Base-by-base conservation (phyloP, 2,329 filamentous ascomycete genomes). In the Diaporthe vaccinii region DNA sequence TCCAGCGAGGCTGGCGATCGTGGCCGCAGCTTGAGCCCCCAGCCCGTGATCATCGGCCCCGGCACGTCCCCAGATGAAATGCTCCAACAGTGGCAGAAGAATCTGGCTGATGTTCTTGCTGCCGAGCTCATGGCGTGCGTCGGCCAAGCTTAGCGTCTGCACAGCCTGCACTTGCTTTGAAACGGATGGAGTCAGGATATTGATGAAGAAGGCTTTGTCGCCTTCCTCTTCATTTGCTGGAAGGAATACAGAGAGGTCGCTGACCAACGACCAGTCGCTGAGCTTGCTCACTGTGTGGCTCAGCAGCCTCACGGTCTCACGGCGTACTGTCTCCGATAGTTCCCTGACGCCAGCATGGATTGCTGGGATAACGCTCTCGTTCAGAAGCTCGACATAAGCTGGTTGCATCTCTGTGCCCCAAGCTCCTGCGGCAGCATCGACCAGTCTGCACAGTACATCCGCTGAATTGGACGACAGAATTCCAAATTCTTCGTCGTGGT, bases 11-110 rank as follows among this genome's bases (percentile, higher is more conserved):
- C 89, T 88, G 2, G 94, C 93, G 75, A 99, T 93, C 0, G 95
- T 93, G 14, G 89, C 91, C n/a, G 95, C 93, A 7, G 96, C 93
- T 83, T 98, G 95, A 22, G 95, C 95, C 68, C 95, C 93, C 72
- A 98, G 88, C 68, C 95, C 96, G 79, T 97, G 94, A 49, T 95
- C 95, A 82, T 98, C 95, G 31, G 83, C 87, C 12, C 89, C 88
- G 65, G 95, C 91, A 76, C 93, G 91, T 75, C 95, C 93, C 81
- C 98, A 96, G 34, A 98, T 93, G 81, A 98, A 98, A 82, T 98
- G 96, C 81, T 99, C 97, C 14, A 98, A 88, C 28, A 99, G 87
- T 0, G 97, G 97, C 55, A 99, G 91, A 81, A 98, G 95, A 80
- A 98, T 94, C 25, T 96, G 93, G 75, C 93, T 92, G 77, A 98